Base-by-base conservation (phyloP, 306 rosid genomes). In the Elaeagnus macrophylla region DNA sequence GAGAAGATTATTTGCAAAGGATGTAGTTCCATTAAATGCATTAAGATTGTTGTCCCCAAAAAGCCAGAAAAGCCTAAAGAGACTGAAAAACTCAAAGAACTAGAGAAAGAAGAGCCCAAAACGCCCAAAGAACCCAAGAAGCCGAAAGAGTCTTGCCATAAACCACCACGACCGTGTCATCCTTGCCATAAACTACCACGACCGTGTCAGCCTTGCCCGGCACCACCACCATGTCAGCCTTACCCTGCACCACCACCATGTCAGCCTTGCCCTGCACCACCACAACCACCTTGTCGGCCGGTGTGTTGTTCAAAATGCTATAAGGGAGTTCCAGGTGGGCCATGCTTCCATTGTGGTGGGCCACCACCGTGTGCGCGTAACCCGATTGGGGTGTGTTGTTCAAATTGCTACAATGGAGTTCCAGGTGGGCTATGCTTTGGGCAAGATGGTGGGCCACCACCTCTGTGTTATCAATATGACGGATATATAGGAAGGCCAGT, bases 1-100 rank as follows among this genome's bases (percentile, higher is more conserved):
- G 79, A 84, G 58, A 86, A 82, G 62, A 58, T 91, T 9, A 76
- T 83, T 38, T 62, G 20, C 64, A 86, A 82, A 72, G 87, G 83
- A 1, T 72, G 95, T 1, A 69, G 80, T 0, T 41, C 61, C 5
- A 72, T 90, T 35, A 79, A 78, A 68, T 58, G 85, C 72, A 81
- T 90, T 54, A 84, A 81, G 47, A 86, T 90, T 60, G 51, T 48
- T 14, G 87, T 75, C 2, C 83, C 62, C 1, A 77, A 62, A 25
- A 59, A 67, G 18, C 73, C 73, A 10, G 66, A 74, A 2, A 18
- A 57, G 9, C 56, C 48, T 2, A 14, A 39, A 13, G n/a, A n/a
- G n/a, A n/a, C n/a, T n/a, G n/a, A n/a, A n/a, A n/a, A n/a, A n/a
- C n/a, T n/a, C 5, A 4, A 8, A 43, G 13, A 14, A 12, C 47